Evolutionary conservation across 2,329 filamentous ascomycete genomes (phyloP), one percentile per base, ranked within the genome.

Genomic region (Penicillium sp.): DNA sequence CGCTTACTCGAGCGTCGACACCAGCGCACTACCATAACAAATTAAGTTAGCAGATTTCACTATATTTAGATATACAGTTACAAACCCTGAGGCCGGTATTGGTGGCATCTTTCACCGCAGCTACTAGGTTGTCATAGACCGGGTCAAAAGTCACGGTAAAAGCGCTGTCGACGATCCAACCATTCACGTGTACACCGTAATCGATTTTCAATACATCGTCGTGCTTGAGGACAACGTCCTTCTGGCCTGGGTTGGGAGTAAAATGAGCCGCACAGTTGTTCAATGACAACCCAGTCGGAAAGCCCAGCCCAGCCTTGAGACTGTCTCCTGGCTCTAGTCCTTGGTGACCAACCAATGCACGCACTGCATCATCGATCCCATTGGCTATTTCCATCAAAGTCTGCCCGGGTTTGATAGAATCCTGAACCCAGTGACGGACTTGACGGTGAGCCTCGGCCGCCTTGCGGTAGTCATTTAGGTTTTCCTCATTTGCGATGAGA

Each of bases 151-250:
- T 80, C 72, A 92, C 79, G 9, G 89, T 92, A 68, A 91, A 93
- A 5, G 89, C 89, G 62, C 85, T 89, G 75, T 93, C 89, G 57
- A 92, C 88, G 67, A 92, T 93, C 63, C 85, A 81, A 3, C 89
- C 89, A 66, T 88, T 89, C 66, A 92, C 81, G 69, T 93, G 89
- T 28, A 92, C 89, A 49, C 89, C 89, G 66, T 91, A 89, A 66
- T 93, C 89, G 7, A 92, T 85, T 72, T 90, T 92, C 81, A 93
- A 82, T 35, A 95, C 89, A 68, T 95, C 89, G 60, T 84, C 81
- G 60, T 86, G 71, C 67, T 88, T 78, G 58, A 94, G 77, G 33
- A 91, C 74, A 65, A 88, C 82, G 70, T 91, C 90, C 71, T 85
- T 87, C 66, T 81, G 75, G 1, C 81, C 79, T 1, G 81, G 77